Percentiles rank a stretch among this genome's conserved stretches.
These are phyloP conservation scores for Eutrema salsugineum DNA, from an alignment of 441 rosid genomes.

Conservation along the genomic window DNA sequence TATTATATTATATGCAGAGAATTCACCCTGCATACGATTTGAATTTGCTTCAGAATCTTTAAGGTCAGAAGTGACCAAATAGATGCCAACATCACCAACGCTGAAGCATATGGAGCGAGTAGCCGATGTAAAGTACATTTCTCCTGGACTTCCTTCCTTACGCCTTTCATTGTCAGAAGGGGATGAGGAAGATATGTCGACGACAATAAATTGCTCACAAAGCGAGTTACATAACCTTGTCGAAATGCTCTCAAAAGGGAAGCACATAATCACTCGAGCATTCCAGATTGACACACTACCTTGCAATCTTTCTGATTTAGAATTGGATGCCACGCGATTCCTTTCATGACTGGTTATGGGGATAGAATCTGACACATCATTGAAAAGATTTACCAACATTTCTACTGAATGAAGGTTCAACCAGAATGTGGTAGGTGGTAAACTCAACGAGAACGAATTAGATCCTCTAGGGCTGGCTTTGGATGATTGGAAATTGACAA, in stretches of 20 bases:
- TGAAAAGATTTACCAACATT: slow-evolving; percentile 51
- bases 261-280: slow-evolving; percentile 80
- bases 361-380: slow-evolving; percentile 45
- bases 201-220: slow-evolving; percentile 70
- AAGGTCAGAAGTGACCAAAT: slow-evolving; percentile 51
- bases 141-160: slow-evolving; percentile 35
- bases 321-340: slow-evolving; percentile 37
- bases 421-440: slow-evolving; percentile 79
- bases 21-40: slow-evolving; percentile 32
- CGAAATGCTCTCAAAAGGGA: slow-evolving; percentile 54
- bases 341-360: slow-evolving; percentile 31
- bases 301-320: slow-evolving; percentile 44
- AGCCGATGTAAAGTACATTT: slow-evolving; percentile 40
- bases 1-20: slow-evolving; percentile 54
- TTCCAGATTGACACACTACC: slow-evolving; percentile 59
- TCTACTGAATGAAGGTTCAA: slow-evolving; percentile 55
- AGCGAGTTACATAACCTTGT: slow-evolving; percentile 38
- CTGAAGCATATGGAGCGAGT: slow-evolving; percentile 51
- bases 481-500: slow-evolving; percentile 38
- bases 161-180: slow-evolving; percentile 35
- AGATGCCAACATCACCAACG: slow-evolving; percentile 57
- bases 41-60: slow-evolving; percentile 36
- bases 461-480: slow-evolving; percentile 40
- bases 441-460: slow-evolving; percentile 57
- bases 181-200: slow-evolving; percentile 55